These are phyloP conservation scores for Chenopodium quinoa DNA, from an alignment of 148 eudicot genomes.

Conservation along the genomic window DNA sequence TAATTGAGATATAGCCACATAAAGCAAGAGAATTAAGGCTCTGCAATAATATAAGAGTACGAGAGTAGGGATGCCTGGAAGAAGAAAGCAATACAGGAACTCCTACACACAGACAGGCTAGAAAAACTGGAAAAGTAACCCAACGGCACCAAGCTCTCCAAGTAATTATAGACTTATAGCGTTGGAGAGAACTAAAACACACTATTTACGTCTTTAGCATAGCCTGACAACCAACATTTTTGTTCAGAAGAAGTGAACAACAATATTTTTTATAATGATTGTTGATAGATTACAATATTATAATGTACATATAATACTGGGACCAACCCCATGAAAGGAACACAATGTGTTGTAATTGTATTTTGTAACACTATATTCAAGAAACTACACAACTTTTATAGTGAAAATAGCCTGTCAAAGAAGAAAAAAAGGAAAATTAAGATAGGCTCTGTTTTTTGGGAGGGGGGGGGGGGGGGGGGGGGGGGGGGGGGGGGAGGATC, in stretches of 20 bases:
- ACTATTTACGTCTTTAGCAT: conserved; percentile 12
- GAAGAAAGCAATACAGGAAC: neutral
- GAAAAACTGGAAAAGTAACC: neutral
- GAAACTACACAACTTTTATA: neutral
- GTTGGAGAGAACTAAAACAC: neutral
- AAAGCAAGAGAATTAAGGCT: neutral
- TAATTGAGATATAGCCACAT: neutral
- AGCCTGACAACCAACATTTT: conserved; percentile 14
- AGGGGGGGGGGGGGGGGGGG: too few species aligned
- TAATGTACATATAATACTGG: conserved; percentile 1
- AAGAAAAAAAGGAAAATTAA: neutral
- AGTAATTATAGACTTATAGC: neutral
- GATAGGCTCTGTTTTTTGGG: too few species aligned
- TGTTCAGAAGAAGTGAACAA: neutral
- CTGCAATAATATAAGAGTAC: neutral
- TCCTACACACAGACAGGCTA: neutral
- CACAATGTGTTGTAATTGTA: conserved; percentile 1
- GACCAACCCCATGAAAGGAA: conserved; percentile 10
- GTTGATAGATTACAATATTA: neutral
- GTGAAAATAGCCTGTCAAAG: neutral
- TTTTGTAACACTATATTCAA: neutral
- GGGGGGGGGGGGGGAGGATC: neutral
- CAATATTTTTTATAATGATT: neutral
- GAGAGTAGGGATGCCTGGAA: neutral
- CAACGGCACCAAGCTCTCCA: neutral